Percentiles rank a stretch among this genome's conserved stretches.
These are phyloP conservation scores for Globisporangium paddicum DNA, from an alignment of 352 stramenopile genomes.

Conservation along the genomic window DNA sequence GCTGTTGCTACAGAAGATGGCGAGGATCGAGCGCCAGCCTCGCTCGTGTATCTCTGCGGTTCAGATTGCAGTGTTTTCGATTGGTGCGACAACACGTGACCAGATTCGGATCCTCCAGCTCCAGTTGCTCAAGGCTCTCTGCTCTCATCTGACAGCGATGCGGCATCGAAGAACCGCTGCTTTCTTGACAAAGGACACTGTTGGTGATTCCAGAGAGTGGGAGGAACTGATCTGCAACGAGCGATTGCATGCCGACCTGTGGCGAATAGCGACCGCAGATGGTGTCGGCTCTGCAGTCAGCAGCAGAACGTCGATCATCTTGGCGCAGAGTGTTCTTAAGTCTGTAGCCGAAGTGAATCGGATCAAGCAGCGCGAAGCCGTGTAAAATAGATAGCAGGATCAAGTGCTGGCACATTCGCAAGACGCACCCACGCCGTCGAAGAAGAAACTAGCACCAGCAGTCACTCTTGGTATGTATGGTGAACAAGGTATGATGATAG, in stretches of 20 bases:
- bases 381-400: background rate
- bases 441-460: background rate
- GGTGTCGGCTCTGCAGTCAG: constrained; percentile 1
- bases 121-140: constrained; percentile 45
- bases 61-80: constrained; percentile 36
- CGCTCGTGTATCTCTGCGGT: constrained; percentile 19
- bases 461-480: background rate
- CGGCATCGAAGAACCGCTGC: constrained; percentile 6
- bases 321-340: constrained; percentile 38
- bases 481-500: background rate
- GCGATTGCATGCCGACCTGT: constrained; percentile 40
- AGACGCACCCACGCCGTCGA: background rate
- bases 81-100: constrained; percentile 24
- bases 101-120: constrained; percentile 45
- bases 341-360: constrained; percentile 14
- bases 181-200: background rate
- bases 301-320: constrained; percentile 30
- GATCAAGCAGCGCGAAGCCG: background rate
- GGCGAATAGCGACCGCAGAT: constrained; percentile 22
- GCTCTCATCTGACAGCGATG: constrained; percentile 23
- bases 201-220: constrained; percentile 20
- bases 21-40: constrained; percentile 1
- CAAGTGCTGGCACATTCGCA: background rate
- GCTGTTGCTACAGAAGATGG: constrained; percentile 43
- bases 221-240: constrained; percentile 45